Percentiles rank a stretch among this genome's conserved stretches.
phyloP scores from a whole-genome alignment of 2,329 filamentous ascomycete species.

The Didymella segeticola region DNA sequence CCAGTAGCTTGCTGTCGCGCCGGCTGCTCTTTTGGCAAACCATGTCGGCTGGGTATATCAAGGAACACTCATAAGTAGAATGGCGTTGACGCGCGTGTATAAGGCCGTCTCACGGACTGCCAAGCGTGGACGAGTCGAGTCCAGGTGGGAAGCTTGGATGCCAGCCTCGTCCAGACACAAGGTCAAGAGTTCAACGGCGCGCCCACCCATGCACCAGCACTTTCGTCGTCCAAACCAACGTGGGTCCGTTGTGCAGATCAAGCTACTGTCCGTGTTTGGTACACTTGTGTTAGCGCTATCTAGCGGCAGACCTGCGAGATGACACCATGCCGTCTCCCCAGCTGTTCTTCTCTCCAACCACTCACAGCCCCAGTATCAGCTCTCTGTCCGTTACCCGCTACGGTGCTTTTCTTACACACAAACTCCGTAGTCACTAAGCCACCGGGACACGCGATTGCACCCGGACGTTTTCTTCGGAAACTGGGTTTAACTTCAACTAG shows the following conservation, averaged over 20 bases:
- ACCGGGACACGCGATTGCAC: conserved; percentile 22
- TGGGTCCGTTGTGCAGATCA: conserved; percentile 46
- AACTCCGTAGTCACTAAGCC: conserved; percentile 33
- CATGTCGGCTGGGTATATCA: conserved; percentile 1
- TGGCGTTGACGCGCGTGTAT: conserved; percentile 5
- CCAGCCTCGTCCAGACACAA: conserved; percentile 30
- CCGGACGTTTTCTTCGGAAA: conserved; percentile 27
- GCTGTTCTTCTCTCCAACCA: conserved; percentile 16
- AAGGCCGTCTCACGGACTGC: conserved; percentile 2
- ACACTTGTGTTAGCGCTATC: conserved; percentile 30
- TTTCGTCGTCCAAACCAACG: conserved; percentile 27
- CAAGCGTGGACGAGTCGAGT: conserved; percentile 10
- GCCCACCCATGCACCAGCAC: conserved; percentile 34
- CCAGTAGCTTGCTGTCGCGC: conserved; percentile 2
- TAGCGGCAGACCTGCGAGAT: conserved; percentile 33
- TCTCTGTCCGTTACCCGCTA: conserved; percentile 9
- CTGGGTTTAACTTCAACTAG: conserved; percentile 33
- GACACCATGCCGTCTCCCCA: conserved; percentile 16
- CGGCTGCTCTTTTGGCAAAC: not conserved
- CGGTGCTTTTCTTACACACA: conserved; percentile 25
- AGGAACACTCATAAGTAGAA: not conserved
- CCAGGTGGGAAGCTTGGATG: conserved; percentile 24
- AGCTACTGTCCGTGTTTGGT: conserved; percentile 23
- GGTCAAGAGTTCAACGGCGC: conserved; percentile 34
- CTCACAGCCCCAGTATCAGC: conserved; percentile 18